These are phyloP conservation scores for Lojkania enalia DNA, from an alignment of 2,329 filamentous ascomycete species.

Conservation along the genomic window DNA sequence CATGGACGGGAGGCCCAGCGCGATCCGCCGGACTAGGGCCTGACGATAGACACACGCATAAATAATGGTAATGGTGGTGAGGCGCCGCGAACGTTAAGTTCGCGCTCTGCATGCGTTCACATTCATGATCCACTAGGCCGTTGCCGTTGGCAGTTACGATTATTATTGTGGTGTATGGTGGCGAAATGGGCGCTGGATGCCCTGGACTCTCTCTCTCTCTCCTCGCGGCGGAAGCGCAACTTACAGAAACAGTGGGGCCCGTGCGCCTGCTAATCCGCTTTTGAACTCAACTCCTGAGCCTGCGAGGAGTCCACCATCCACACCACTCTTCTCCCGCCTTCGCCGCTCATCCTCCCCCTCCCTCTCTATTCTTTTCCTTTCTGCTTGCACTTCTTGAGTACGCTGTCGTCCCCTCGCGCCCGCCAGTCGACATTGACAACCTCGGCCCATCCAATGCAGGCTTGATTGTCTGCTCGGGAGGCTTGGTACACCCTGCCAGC, in stretches of 20 bases:
- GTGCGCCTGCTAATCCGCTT: constrained; percentile 3
- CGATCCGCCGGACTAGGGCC: no score
- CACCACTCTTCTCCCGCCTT: background rate
- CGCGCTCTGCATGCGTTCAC: no score
- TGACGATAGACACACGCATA: no score
- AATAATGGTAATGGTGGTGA: no score
- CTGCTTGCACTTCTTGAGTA: constrained; percentile 32
- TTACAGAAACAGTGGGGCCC: background rate
- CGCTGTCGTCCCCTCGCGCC: constrained; percentile 27
- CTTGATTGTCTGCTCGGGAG: constrained; percentile 44
- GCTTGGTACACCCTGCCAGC: constrained; percentile 47
- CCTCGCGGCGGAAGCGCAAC: background rate
- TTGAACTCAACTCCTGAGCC: constrained; percentile 6
- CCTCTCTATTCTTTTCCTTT: constrained; percentile 40
- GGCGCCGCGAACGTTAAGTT: no score
- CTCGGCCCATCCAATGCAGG: constrained; percentile 39
- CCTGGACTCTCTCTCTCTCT: constrained; percentile 1
- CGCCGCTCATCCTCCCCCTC: constrained; percentile 27
- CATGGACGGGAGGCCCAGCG: no score
- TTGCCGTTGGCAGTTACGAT: no score
- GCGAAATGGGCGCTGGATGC: no score
- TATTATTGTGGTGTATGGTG: no score
- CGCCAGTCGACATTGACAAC: constrained; percentile 26
- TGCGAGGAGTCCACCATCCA: constrained; percentile 1
- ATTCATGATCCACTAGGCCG: no score